Base-by-base conservation (phyloP, 805 yeast genomes). In the Wickerhamomyces silvicola region DNA sequence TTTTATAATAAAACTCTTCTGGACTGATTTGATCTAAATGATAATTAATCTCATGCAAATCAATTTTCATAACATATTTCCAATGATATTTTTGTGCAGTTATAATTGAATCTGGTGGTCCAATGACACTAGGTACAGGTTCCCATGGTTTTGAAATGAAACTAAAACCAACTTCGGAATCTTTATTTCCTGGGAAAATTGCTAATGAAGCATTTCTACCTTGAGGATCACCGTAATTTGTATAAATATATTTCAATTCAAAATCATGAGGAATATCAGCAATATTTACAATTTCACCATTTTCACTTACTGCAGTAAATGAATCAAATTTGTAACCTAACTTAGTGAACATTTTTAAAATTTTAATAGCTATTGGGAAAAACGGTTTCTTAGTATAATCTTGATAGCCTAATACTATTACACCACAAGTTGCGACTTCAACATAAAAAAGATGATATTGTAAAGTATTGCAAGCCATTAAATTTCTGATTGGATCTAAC, bases 61-160 rank as follows among this genome's bases (percentile, higher is more conserved):
- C 29, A 10, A 31, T 6, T 14, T 31, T 31, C 7, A 31, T n/a
- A 7, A 13, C 19, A 12, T 20, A 25, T 8, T 31, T 25, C 33
- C 28, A 24, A 17, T 31, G 24, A 7, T 18, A 20, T 9, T 10
- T 19, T 7, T 19, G 16, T 7, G 16, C n/a, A n/a, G 17, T 18
- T 12, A 15, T 11, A 8, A n/a, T 7, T 13, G 29, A 19, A 19
- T 27, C 14, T 7, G n/a, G 6, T 11, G 14, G 11, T 12, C 19
- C 24, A 15, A 17, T 17, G 21, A 20, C n/a, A 3, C 11, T 5
- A 16, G 22, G 15, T 11, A 13, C 25, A 6, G 22, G 22, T 12
- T 25, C 33, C 28, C 33, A 25, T 15, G 28, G 29, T 10, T 20
- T 25, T n/a, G 33, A 31, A 8, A 31, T 20, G 12, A 25, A 21